Base-by-base conservation (phyloP, 495 filamentous ascomycete genomes). In the Penicillium parvum region DNA sequence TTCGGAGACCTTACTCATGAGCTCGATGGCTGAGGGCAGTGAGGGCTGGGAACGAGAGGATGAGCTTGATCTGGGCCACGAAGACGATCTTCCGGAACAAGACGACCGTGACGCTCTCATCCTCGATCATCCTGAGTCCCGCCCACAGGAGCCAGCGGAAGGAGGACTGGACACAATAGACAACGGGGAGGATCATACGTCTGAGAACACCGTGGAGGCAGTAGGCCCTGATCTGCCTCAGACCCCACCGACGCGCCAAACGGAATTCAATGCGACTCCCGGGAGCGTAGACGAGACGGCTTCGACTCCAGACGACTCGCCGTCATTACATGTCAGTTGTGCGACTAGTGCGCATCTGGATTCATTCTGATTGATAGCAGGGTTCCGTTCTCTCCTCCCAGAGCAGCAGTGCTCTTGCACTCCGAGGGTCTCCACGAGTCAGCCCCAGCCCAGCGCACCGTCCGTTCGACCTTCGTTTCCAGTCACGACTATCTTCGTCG, bases 381-480 rank as follows among this genome's bases (percentile, higher is more conserved):
- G 94, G 84, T 26, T 97, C 92, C 26, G 52, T 86, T 37, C 62
- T 80, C 20, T 96, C 91, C 34, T 91, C 88, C 5, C 78, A 76
- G 25, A 79, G 79, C 22, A 88, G 87, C 57, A 87, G 74, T 47
- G 66, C 69, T 28, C 66, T 77, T 28, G 68, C 68, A 7, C 61
- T 72, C 35, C 73, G 68, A 55, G 55, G 58, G 45, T 78, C 73
- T 47, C 68, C 73, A 37, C 61, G 72, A 43, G 54, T 62, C 29
- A 78, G 73, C 41, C 85, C 83, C 11, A 88, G 85, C 14, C 87
- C 86, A 7, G 88, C 88, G 9, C 83, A 95, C 48, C 77, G 89
- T 55, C 92, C 92, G 7, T 98, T 98, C 58, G 92, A 97, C 53
- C 78, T 90, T 50, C 81, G 94, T 16, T 97, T 97, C 65, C 86